Base-by-base conservation (phyloP, 306 rosid species). In the Prosopis cineraria region DNA sequence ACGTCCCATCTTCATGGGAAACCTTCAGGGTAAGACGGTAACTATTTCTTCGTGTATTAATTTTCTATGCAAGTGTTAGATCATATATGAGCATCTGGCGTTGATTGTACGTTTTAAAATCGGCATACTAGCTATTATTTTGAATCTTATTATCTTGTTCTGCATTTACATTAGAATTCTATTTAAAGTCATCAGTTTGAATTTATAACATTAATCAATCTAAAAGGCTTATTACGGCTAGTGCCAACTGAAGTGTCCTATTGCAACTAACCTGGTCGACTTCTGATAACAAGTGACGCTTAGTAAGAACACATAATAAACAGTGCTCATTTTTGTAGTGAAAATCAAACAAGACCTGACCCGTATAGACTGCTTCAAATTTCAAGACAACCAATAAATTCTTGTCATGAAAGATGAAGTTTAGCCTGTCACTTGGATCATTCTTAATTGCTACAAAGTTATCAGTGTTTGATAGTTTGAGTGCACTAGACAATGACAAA, bases 1-100 rank as follows among this genome's bases (percentile, higher is more conserved):
- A 92, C 78, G 74, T n/a, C 13, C 72, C 97, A 29, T 94, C 98
- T 84, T 89, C 90, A 22, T 94, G 97, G 97, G 97, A 92, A 87
- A 92, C 92, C 82, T 91, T 94, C 85, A 84, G 81, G 90, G 97
- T 94, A 66, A 78, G 88, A 62, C 83, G 63, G 58, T 53, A 24
- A 70, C 45, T 64, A 33, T 74, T 60, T 44, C 52, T 75, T 69
- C 64, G 27, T 40, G 44, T 64, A 78, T 77, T 64, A 53, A 69
- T 77, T 37, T 74, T 71, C 20, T 80, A 27, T 60, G 39, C 34
- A 43, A 12, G 24, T 29, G 6, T 53, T 50, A 43, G 29, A 53
- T 14, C 50, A 44, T 44, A 52, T 16, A 36, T 66, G 62, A 20
- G 44, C 37, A 33, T 68, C 59, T 37, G 41, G 56, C 19, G 56